Conservation (phyloP, 2,329 filamentous ascomycete genomes). For the Peltaster fructicola region DNA sequence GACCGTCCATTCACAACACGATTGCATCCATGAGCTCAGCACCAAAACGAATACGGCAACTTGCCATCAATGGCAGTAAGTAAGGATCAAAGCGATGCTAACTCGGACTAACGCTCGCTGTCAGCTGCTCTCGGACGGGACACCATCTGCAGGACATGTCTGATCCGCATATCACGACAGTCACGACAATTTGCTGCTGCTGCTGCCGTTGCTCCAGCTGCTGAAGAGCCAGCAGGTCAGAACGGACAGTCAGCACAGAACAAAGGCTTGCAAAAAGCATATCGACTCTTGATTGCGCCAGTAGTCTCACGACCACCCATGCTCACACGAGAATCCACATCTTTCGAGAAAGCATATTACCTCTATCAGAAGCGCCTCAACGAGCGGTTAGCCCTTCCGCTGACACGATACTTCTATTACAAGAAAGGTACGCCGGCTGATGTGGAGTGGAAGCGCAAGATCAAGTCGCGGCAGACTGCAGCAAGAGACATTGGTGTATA, state of each 20-base stretch:
- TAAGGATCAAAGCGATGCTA: not conserved
- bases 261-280: constrained; percentile 25
- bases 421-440: constrained; percentile 73
- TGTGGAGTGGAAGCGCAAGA: constrained; percentile 79
- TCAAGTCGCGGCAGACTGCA: constrained; percentile 56
- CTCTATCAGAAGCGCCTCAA: constrained; percentile 96
- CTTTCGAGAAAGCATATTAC: constrained; percentile 85
- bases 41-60: constrained; percentile 1
- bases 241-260: constrained; percentile 12
- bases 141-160: constrained; percentile 29
- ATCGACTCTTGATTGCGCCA: constrained; percentile 42
- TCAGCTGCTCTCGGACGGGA: constrained; percentile 20
- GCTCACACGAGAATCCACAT: constrained; percentile 63
- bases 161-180: constrained; percentile 22
- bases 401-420: constrained; percentile 86
- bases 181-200: constrained; percentile 19
- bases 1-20: constrained; percentile 1
- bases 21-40: not conserved
- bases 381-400: constrained; percentile 74
- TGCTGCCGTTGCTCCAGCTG: constrained; percentile 19
- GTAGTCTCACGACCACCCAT: constrained; percentile 78
- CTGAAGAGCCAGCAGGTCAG: constrained; percentile 10
- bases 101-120: constrained; percentile 2
- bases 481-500: constrained; percentile 77
- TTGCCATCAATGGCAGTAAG: constrained; percentile 2